A percentile compares a stretch with the other conserved stretches of the same genome.
Conservation (phyloP, 2,329 filamentous ascomycete genomes). For the Rachicladosporium sp. region DNA sequence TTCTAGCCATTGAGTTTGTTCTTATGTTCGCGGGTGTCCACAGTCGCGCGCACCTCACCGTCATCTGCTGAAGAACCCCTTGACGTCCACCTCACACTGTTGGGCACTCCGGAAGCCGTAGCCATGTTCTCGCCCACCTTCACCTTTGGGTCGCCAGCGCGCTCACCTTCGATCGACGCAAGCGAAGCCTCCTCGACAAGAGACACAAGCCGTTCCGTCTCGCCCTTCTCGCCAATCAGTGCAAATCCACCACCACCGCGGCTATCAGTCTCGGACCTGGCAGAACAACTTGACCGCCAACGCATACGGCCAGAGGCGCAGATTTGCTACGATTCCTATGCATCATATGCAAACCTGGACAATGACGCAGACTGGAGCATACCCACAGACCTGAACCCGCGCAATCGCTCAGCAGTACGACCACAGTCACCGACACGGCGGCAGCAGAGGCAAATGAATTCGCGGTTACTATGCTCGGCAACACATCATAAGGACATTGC, state of each 20-base stretch:
- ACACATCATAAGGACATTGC: constrained; percentile 30
- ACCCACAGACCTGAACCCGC: constrained; percentile 7
- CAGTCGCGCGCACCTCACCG: too few species aligned
- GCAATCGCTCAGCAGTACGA: constrained; percentile 7
- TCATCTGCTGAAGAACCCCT: too few species aligned
- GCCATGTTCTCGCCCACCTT: too few species aligned
- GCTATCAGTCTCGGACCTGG: constrained; percentile 22
- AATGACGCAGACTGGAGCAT: constrained; percentile 20
- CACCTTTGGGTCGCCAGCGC: too few species aligned
- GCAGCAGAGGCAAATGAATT: constrained; percentile 29
- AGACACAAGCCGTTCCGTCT: constrained; percentile 19
- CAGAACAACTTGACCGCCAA: constrained; percentile 16
- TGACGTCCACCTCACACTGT: too few species aligned
- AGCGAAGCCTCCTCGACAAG: constrained; percentile 10
- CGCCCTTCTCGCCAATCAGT: constrained; percentile 17
- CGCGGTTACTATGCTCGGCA: constrained; percentile 28
- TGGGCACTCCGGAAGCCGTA: too few species aligned
- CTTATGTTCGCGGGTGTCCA: too few species aligned
- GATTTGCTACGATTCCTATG: constrained; percentile 23
- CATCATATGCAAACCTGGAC: constrained; percentile 20
- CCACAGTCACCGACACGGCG: constrained; percentile 25
- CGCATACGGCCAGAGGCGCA: constrained; percentile 16
- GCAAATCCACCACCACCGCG: constrained; percentile 11
- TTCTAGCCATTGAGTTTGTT: too few species aligned
- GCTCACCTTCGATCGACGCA: too few species aligned